Percentiles rank a stretch among this genome's conserved stretches.
These are phyloP conservation scores for Flaveria floridana DNA, from an alignment of 140 eudicot genomes.

Conservation along the genomic window DNA sequence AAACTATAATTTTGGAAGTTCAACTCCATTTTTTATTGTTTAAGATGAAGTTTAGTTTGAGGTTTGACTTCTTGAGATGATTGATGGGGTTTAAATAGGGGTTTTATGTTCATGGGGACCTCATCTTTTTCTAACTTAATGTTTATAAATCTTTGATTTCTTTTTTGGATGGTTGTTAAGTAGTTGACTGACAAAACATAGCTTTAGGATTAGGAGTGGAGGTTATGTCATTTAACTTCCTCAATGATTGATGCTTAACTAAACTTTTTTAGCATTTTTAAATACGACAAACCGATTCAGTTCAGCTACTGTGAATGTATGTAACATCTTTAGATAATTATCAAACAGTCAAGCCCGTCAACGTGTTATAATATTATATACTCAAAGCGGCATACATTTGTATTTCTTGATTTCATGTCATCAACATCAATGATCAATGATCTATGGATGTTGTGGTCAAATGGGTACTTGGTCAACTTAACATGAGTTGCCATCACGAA, in stretches of 20 bases:
- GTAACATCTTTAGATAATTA: neutral
- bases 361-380: neutral
- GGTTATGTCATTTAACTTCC: slow-evolving; percentile 34
- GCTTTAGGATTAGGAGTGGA: slow-evolving; percentile 39
- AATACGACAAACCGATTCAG: neutral
- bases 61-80: slow-evolving; percentile 29
- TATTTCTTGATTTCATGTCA: neutral
- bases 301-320: neutral
- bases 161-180: slow-evolving; percentile 32
- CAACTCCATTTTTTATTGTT: slow-evolving; percentile 44
- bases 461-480: slow-evolving; percentile 41
- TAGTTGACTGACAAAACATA: slow-evolving; percentile 55
- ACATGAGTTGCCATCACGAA: slow-evolving; percentile 58
- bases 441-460: slow-evolving; percentile 20
- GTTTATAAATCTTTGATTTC: slow-evolving; percentile 29
- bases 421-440: neutral
- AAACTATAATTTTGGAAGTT: slow-evolving; percentile 43
- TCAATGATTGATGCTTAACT: slow-evolving; percentile 25
- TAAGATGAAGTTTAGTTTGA: slow-evolving; percentile 15
- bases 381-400: slow-evolving; percentile 3
- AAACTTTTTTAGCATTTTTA: neutral
- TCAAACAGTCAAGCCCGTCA: neutral
- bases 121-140: slow-evolving; percentile 33
- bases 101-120: slow-evolving; percentile 30
- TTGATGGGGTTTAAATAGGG: slow-evolving; percentile 30